A percentile compares a stretch with the other conserved stretches of the same genome.
Evolutionary conservation across 257 asterid species (phyloP).

Genomic region (Gynochthodes officinalis): DNA sequence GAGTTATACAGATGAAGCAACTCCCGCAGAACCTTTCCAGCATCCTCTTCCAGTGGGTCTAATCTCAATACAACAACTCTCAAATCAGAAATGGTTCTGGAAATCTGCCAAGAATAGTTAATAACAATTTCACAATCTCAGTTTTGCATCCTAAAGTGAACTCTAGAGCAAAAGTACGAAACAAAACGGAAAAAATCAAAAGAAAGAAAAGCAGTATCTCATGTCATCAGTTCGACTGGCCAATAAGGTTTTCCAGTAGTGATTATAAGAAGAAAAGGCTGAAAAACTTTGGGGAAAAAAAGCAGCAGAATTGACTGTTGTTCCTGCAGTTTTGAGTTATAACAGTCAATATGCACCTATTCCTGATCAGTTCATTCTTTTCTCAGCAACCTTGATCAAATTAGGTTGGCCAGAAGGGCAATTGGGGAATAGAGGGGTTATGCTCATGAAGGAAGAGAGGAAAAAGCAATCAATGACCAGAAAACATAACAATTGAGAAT

Average conservation of each 20-base stretch:
- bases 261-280: slow-evolving; percentile 4
- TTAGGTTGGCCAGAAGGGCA: background rate
- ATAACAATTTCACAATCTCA: background rate
- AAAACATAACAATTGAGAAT: background rate
- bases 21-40: slow-evolving; percentile 54
- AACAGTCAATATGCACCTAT: background rate
- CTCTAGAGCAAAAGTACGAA: background rate
- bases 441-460: background rate
- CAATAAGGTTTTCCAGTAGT: background rate
- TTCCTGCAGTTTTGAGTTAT: background rate
- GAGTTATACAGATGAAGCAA: slow-evolving; percentile 57
- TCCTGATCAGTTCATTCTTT: background rate
- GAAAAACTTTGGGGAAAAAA: background rate
- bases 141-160: background rate
- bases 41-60: slow-evolving; percentile 83
- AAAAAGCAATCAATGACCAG: background rate
- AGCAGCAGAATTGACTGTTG: background rate
- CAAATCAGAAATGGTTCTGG: slow-evolving; percentile 57
- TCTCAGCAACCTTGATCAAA: background rate
- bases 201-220: background rate
- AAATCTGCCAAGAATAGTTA: slow-evolving; percentile 51
- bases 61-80: slow-evolving; percentile 48
- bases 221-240: background rate
- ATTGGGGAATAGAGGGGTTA: background rate
- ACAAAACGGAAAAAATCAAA: background rate